Percentiles rank a stretch among this genome's conserved stretches.
Evolutionary conservation across 352 stramenopile species (phyloP).

Genomic region (Phytophthora litchii): DNA sequence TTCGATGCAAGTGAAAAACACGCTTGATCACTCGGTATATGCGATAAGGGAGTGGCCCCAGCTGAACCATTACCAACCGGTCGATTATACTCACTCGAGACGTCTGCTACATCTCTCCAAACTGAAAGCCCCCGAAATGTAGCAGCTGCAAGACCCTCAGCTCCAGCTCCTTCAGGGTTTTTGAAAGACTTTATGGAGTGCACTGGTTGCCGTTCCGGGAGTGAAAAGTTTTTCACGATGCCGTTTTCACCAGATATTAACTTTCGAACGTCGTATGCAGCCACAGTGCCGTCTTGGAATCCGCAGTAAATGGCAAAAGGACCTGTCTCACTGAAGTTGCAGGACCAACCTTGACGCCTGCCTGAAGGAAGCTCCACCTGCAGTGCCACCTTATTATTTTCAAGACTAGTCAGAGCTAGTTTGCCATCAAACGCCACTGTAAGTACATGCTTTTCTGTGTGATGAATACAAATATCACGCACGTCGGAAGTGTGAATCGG

Average conservation of each 20-base stretch:
- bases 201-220: constrained; percentile 56
- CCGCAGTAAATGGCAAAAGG: constrained; percentile 56
- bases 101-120: constrained; percentile 36
- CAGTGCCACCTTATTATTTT: constrained; percentile 46
- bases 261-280: constrained; percentile 60
- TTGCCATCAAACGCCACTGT: constrained; percentile 71
- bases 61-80: constrained; percentile 9
- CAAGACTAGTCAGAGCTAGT: constrained; percentile 52
- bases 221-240: constrained; percentile 40
- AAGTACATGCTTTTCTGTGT: constrained; percentile 34
- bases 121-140: constrained; percentile 52
- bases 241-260: constrained; percentile 24
- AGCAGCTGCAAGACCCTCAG: constrained; percentile 44
- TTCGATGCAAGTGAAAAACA: constrained; percentile 45
- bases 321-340: constrained; percentile 44
- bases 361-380: constrained; percentile 41
- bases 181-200: constrained; percentile 53
- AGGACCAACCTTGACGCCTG: constrained; percentile 63
- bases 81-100: constrained; percentile 2
- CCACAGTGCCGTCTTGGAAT: constrained; percentile 56
- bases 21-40: constrained; percentile 25
- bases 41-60: constrained; percentile 20
- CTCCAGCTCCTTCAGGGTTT: constrained; percentile 16
- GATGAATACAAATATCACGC: constrained; percentile 60
- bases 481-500: constrained; percentile 50